Base-by-base conservation (phyloP, 768 basidiomycete genomes). In the Tricholoma furcatifolium region DNA sequence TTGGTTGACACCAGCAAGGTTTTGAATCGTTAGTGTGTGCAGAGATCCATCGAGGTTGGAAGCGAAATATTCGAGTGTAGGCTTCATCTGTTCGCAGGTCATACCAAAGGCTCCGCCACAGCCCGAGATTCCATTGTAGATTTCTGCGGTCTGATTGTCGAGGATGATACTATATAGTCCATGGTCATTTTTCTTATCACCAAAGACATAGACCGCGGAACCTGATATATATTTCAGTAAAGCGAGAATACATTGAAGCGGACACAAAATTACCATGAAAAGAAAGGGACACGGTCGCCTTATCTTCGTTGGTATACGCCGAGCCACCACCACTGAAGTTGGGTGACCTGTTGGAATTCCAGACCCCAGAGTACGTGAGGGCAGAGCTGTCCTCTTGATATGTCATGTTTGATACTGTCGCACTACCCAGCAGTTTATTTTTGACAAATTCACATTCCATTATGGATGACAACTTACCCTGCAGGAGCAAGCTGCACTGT, bases 101-200 rank as follows among this genome's bases (percentile, higher is more conserved):
- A 60, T 43, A 0, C 71, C 76, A 43, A 72, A 79, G 2, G 69
- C 72, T 6, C 76, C 74, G 18, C 77, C 77, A 50, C 77, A 79
- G 3, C 77, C 77, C 1, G 77, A 77, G 35, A 72, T 65, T 5
- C 75, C 76, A 55, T 67, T 65, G 54, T 67, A 72, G 9, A 66
- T 55, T 46, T 71, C 60, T 11, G 69, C 57, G n/a, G 69, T 58
- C 4, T 57, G 60, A 43, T 63, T 62, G 58, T 79, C 77, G 4
- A 79, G 63, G 6, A 58, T 60, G 20, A 77, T 72, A 18, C 63
- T 68, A 60, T 76, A 80, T 7, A 71, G 58, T 0, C 79, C 69
- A 52, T 80, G 77, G 58, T 79, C 74, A 49, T 76, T 76, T 59
- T 74, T 77, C 59, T 77, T 78, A 64, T 79, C 78, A 2, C 79